Base-by-base conservation (phyloP, 495 filamentous ascomycete species). In the Aspergillus hancockii region DNA sequence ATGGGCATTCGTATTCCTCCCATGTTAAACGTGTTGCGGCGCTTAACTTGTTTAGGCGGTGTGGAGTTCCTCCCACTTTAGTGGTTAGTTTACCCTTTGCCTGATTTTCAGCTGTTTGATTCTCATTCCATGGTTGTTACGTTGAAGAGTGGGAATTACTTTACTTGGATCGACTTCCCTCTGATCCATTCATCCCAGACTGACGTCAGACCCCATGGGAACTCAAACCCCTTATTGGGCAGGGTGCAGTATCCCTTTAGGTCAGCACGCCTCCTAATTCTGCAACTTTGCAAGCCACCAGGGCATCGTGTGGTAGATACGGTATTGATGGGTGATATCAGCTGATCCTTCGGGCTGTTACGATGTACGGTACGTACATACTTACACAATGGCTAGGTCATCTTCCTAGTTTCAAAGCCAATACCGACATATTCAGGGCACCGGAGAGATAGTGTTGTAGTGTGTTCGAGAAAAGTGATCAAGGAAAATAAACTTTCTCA, bases 261-360 rank as follows among this genome's bases (percentile, higher is more conserved):
- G 13, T 34, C 28, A 28, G 8, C 28, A 50, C 19, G 47, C 47
- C 32, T 50, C 9, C 28, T 3, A 40, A 14, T 14, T 38, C 32
- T 53, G 51, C 28, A 52, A 28, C 54, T 46, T 49, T 10, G 10
- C 52, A 56, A 47, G 54, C 40, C 54, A 49, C 13, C 32, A 18
- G 30, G 21, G 30, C 31, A 34, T 14, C n/a, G 22, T n/a, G 34
- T 21, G 53, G 21, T 30, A 30, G 22, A n/a, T n/a, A n/a, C n/a
- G 7, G 7, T 7, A 28, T 3, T 28, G 25, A 3, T 28, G 25
- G 3, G 7, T 28, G 25, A 28, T 28, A 28, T 28, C 25, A 31
- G 25, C 49, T 31, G 49, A 51, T 51, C 49, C 30, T 19, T 41
- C 14, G n/a, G 14, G 9, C 7, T n/a, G n/a, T 41, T n/a, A 6